phyloP scores from a whole-genome alignment of 345 rosid species.

The Eutrema heterophyllum region DNA sequence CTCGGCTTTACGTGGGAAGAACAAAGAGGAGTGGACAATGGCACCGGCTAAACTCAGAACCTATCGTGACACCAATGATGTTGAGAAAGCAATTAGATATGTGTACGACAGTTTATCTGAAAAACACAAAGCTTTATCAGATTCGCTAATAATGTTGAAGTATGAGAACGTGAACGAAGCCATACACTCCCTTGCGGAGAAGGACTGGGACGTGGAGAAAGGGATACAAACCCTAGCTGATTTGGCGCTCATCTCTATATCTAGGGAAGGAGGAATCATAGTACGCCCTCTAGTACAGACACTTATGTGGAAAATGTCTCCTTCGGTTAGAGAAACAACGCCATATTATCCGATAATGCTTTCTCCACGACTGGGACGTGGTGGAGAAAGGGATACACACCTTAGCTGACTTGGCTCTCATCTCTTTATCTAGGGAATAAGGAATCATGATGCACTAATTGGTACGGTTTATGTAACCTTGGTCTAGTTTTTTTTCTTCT shows the following conservation, averaged over 20 bases:
- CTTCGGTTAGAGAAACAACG: too few species aligned
- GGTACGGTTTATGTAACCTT: background rate
- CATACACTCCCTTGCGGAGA: background rate
- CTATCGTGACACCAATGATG: background rate
- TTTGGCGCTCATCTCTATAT: background rate
- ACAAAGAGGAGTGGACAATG: background rate
- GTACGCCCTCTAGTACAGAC: too few species aligned
- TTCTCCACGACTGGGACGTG: too few species aligned
- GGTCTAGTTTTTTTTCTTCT: too few species aligned
- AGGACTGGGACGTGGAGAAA: constrained; percentile 1
- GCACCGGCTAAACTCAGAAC: background rate
- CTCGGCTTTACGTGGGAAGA: constrained; percentile 2
- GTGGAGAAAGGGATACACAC: too few species aligned
- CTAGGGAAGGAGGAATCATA: background rate
- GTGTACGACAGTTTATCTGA: background rate
- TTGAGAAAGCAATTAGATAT: background rate
- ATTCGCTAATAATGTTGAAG: background rate
- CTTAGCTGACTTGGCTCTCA: too few species aligned
- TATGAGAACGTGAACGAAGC: background rate
- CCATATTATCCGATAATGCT: too few species aligned
- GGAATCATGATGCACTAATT: background rate
- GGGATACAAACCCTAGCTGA: background rate
- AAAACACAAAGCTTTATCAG: background rate
- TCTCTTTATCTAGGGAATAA: too few species aligned
- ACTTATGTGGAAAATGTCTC: too few species aligned